Base-by-base conservation (phyloP, 208 protist genomes). In the Leishmania arabica region DNA sequence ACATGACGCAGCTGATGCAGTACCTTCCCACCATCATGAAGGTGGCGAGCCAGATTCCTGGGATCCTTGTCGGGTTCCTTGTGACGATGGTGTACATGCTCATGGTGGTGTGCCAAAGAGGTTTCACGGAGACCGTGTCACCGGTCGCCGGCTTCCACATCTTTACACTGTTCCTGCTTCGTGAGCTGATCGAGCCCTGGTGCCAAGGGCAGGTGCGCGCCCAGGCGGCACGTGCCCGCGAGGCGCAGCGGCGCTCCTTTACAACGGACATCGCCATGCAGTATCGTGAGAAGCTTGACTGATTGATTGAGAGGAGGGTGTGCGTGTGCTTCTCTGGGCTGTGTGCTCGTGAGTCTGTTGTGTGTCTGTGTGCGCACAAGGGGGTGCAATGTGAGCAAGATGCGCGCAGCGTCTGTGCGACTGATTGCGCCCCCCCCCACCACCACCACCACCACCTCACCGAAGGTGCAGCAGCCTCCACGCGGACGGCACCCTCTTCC, bases 101-200 rank as follows among this genome's bases (percentile, higher is more conserved):
- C 34, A 6, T 83, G 1, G 51, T 88, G 6, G 79, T 95, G 45
- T 89, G 93, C 13, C 60, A 70, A 2, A 72, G 74, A 9, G 75
- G 68, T 21, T 92, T 96, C 54, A 64, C 76, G 1, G 81, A 88
- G 37, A 84, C 77, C 19, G 80, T 91, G 34, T 88, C 85, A 27
- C 93, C 93, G 3, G 87, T 96, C 5, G 87, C 87, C 7, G 93
- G 93, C 5, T 95, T 93, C 70, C 92, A 96, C 78, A 81, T 96
- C 21, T 79, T 92, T 11, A 71, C 82, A 15, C 83, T 95, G 45
- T 85, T 94, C 37, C 64, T 93, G 9, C 71, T 95, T 66, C 83
- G 90, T 40, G 89, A 92, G 79, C 80, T 96, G 37, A 68, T 90
- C 8, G 75, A 77, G 72, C 88, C 87, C 56, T 93, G 84, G 83